A percentile compares a stretch with the other conserved stretches of the same genome.
phyloP scores from a whole-genome alignment of 257 asterid genomes.

The Agastache rugosa region DNA sequence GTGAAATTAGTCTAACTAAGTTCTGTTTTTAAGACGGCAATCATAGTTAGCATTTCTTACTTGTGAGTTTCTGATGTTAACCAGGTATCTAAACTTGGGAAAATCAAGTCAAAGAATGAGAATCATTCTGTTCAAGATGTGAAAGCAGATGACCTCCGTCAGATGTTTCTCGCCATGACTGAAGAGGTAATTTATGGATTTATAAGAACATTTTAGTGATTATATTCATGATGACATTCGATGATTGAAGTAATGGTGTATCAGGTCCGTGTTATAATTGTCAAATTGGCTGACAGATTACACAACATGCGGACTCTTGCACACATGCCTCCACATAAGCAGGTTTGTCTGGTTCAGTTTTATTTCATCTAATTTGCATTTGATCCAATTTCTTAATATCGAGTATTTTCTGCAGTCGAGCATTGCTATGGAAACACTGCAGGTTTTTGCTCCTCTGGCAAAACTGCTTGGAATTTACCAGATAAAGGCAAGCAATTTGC shows the following conservation, averaged over 20 bases:
- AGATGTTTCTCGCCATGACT: conserved; percentile 98
- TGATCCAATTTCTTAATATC: conserved; percentile 28
- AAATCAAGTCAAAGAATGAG: conserved; percentile 82
- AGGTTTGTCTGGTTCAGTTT: conserved; percentile 52
- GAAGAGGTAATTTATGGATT: conserved; percentile 66
- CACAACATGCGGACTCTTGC: conserved; percentile 97
- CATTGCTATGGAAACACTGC: conserved; percentile 92
- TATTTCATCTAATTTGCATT: conserved; percentile 26
- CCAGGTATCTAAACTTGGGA: conserved; percentile 96
- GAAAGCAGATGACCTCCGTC: conserved; percentile 95
- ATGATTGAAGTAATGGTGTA: conserved; percentile 35
- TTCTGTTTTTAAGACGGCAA: conserved; percentile 10
- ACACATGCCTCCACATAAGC: conserved; percentile 98
- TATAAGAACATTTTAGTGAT: conserved; percentile 17
- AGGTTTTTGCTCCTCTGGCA: conserved; percentile 93
- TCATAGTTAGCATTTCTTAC: conserved; percentile 33
- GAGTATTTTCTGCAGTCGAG: conserved; percentile 62
- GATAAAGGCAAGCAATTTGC: conserved; percentile 63
- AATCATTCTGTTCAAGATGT: conserved; percentile 86
- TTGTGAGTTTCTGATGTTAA: conserved; percentile 27
- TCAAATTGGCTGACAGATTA: conserved; percentile 90
- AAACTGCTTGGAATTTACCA: conserved; percentile 93
- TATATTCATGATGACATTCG: conserved; percentile 24
- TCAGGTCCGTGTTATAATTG: conserved; percentile 96
- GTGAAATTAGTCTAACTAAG: conserved; percentile 4